Base-by-base conservation (phyloP, 257 asterid genomes). In the Datura wrightii region DNA sequence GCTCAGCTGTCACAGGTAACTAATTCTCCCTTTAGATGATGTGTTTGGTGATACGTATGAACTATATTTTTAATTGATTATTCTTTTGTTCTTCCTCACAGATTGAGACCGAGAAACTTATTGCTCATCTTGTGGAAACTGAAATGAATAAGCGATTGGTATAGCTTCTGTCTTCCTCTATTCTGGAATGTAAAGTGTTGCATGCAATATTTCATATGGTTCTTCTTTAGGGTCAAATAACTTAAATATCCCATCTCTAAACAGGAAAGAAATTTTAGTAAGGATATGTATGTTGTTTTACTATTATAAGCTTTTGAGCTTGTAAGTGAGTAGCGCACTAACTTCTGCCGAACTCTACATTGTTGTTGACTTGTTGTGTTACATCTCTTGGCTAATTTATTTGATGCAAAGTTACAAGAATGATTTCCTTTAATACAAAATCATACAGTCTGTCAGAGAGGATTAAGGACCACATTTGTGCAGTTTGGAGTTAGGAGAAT, bases 91-190 rank as follows among this genome's bases (percentile, higher is more conserved):
- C 56, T 54, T 79, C 46, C 54, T 84, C 63, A 54, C 91, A 95
- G 99, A 97, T 97, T 82, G 99, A 97, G 92, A 97, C 99, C 7
- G 99, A 97, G 90, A 97, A 95, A 89, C 99, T 97, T 83, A 87
- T 97, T 2, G 99, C 98, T 86, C 94, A 95, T 90, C 98, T 95
- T 60, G 99, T 97, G 86, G 99, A 97, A 91, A 89, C 80, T 83
- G 99, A 97, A 90, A 95, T 97, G 93, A 95, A 94, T 88, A 95
- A 92, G 88, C 90, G 97, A 82, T 63, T 85, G 95, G 99, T 96
- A 86, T 90, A 76, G 63, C 44, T 31, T 76, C 63, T 14, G 24
- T 52, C 41, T 74, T 50, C 31, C 46, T 50, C 82, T 50, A 52
- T 76, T 50, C 62, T 50, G 46, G 46, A 76, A 76, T 14, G 14